Conservation (phyloP, 331 rosid species). For the Malus hybrid region DNA sequence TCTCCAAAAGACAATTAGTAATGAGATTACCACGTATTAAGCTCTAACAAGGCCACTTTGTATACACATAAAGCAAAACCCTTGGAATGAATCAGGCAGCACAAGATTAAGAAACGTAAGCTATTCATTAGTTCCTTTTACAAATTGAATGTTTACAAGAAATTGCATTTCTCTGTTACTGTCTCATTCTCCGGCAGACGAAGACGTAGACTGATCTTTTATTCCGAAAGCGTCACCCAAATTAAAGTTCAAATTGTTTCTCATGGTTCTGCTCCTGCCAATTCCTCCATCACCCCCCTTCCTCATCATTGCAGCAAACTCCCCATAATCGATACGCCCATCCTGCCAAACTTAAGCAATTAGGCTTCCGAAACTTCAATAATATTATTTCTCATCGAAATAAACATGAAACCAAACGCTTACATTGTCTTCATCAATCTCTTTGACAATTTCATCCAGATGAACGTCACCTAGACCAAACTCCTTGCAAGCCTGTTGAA, state of each 20-base stretch:
- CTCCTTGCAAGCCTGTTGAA: constrained; percentile 70
- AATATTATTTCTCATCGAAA: background rate
- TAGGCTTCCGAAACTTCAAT: background rate
- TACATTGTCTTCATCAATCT: constrained; percentile 76
- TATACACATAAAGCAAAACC: background rate
- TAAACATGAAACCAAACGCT: background rate
- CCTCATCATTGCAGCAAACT: constrained; percentile 83
- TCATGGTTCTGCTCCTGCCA: constrained; percentile 60
- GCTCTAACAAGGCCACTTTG: background rate
- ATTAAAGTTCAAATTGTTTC: constrained; percentile 60
- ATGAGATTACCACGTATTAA: background rate
- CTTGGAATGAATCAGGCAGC: background rate
- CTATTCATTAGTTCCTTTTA: constrained; percentile 7
- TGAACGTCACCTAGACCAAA: constrained; percentile 73
- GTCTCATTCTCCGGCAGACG: constrained; percentile 16
- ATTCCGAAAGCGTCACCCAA: constrained; percentile 65
- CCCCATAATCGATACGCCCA: constrained; percentile 73
- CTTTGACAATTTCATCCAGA: constrained; percentile 60
- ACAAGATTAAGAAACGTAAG: background rate
- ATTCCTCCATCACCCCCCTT: constrained; percentile 48
- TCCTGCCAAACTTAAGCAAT: constrained; percentile 31
- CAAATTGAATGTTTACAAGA: constrained; percentile 23
- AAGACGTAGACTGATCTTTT: constrained; percentile 4
- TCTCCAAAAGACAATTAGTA: background rate
- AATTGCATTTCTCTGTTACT: constrained; percentile 10